phyloP scores from a whole-genome alignment of 1,284 basidiomycete species.

The Puccinia coronata region DNA sequence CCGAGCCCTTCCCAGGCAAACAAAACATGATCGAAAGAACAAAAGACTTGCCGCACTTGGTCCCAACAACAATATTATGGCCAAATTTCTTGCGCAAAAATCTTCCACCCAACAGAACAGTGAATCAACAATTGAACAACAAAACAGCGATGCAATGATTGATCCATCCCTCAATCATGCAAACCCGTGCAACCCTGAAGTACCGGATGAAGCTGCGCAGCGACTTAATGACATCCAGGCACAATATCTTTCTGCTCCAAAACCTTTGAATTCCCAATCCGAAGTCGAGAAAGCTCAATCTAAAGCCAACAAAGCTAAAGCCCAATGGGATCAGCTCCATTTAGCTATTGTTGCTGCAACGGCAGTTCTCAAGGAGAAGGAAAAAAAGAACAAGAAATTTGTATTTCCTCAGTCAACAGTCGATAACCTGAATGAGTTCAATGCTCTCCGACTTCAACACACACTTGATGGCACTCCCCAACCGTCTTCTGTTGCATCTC shows the following conservation, averaged over 20 bases:
- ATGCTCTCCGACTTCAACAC: not conserved
- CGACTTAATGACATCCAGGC: not conserved
- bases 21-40: not conserved
- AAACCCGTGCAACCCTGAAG: not conserved
- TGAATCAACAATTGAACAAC: not conserved
- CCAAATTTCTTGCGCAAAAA: not conserved
- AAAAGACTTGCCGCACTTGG: not conserved
- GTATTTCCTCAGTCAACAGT: not conserved
- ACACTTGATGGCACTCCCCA: not conserved
- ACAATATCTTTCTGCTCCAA: not conserved
- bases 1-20: not conserved
- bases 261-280: too few relatives aligned
- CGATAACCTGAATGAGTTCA: conserved; percentile 17
- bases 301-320: not conserved
- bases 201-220: not conserved
- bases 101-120: not conserved
- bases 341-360: not conserved
- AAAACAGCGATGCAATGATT: not conserved
- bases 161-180: not conserved
- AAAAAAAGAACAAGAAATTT: conserved; percentile 10
- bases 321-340: not conserved
- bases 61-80: not conserved
- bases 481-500: conserved; percentile 1
- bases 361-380: conserved; percentile 10
- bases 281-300: not conserved